phyloP scores from a whole-genome alignment of 495 filamentous ascomycete genomes.

The Geopyxis carbonaria region DNA sequence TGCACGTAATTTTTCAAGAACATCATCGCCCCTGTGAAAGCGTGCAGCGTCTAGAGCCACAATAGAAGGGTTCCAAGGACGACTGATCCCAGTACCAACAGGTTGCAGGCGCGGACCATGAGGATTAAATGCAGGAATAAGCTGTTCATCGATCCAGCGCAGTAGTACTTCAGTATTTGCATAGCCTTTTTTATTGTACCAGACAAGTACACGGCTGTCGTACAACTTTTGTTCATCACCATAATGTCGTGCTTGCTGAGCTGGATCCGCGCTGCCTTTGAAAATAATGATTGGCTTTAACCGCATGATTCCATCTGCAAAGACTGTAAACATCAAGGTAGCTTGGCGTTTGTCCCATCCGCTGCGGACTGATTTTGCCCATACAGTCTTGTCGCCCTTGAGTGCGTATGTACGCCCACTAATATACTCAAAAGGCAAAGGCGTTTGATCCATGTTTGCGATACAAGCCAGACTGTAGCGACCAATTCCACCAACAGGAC shows the following conservation, averaged over 20 bases:
- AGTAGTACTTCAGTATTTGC: neutral
- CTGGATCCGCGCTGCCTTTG: neutral
- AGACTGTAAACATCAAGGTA: neutral
- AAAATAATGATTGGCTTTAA: conserved; percentile 2
- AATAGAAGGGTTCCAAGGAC: neutral
- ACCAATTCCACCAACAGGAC: neutral
- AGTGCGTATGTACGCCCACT: neutral
- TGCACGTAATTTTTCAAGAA: neutral
- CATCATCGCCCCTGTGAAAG: neutral
- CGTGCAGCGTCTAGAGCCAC: conserved; percentile 2
- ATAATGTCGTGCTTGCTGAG: neutral
- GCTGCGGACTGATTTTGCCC: neutral
- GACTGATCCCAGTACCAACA: no score
- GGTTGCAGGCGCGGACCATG: no score
- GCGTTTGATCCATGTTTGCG: conserved; percentile 4
- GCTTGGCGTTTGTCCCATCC: conserved; percentile 5
- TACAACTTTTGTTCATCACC: neutral
- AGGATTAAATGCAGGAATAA: neutral
- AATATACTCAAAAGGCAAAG: conserved; percentile 3
- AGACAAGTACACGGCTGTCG: neutral
- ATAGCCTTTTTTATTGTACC: neutral
- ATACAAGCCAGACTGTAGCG: neutral
- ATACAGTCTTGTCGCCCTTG: neutral
- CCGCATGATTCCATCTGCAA: neutral
- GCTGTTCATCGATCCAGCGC: neutral